Evolutionary conservation across 1,284 basidiomycete species (phyloP), one percentile per base, ranked within the genome.

Genomic region (Ceratobasidium sp.): DNA sequence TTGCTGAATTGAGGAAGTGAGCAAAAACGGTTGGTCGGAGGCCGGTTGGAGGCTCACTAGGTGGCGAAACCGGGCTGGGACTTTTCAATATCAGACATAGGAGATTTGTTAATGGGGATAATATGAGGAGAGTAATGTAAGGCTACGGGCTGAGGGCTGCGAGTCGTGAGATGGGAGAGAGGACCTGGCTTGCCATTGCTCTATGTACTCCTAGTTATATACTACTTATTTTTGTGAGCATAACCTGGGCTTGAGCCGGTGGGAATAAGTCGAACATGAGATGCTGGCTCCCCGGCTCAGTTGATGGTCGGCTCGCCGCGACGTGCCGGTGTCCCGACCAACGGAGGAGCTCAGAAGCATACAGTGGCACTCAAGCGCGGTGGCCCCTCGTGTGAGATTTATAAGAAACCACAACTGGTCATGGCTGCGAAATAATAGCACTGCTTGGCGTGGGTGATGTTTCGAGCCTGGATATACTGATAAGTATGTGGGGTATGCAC

Each of bases 51-150:
- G 12, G 42, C 60, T 34, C 40, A 64, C 60, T 52, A 32, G 47
- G n/a, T 47, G 45, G 60, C 32, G 60, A 64, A 64, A 50, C 47
- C 60, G 35, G 60, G 60, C 29, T 64, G 60, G 17, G 47, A 52
- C 47, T 35, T 52, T 38, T 64, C 60, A 38, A 50, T 35, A 27
- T 64, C 34, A 20, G 47, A 47, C 45, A 52, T 64, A 8, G 31
- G 15, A 27, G 20, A 29, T 42, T 64, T 38, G 45, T 64, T 20
- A 64, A 50, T 20, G n/a, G 58, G 58, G 47, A 32, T 35, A 64
- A 52, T 50, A 52, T 25, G 47, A 32, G 5, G n/a, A 25, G 38
- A 31, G 60, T 64, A 64, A 15, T 13, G 17, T 34, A 25, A 27
- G 60, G 20, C 2, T 29, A 47, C 7, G 32, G 25, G 22, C 43